Evolutionary conservation across 257 asterid species (phyloP), one percentile per base, ranked within the genome.

Genomic region (Scutellaria minor): DNA sequence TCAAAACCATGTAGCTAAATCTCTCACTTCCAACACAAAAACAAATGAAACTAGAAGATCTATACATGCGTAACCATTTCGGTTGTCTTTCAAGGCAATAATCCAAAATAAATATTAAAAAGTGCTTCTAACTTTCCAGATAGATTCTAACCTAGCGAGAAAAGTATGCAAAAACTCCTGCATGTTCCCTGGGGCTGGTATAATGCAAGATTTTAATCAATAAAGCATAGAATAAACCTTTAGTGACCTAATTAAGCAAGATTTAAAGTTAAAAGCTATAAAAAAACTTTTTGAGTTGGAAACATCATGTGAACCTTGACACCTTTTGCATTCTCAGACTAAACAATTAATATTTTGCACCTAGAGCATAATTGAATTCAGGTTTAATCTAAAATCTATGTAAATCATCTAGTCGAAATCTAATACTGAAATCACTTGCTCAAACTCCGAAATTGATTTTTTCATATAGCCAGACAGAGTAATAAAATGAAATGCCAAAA

Each of bases 251-350:
- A 10, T 18, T 69, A 76, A 45, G 52, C 61, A 76, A 52, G 68
- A 52, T 7, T 40, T 8, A 14, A 69, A 61, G 45, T 41, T 18
- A 15, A 62, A 52, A 76, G 55, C 48, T 51, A 46, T 5, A 46
- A 46, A 45, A 70, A 31, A 22, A 53, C 55, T 67, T 70, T 47
- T 70, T 31, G 55, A 54, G 55, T 70, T 53, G 67, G 61, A 39
- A 50, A 27, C 54, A 42, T 65, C 68, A 56, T 10, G 51, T 47
- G 60, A 64, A 65, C 50, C 35, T 31, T 18, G 22, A 70, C 12
- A 10, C 12, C 20, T 48, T 20, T 41, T 24, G 40, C 41, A 14
- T 7, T 76, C 31, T 54, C 48, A 67, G 35, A 24, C 5, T 41
- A 51, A 66, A 75, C 0, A 40, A 41, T 18, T 24, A 35, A 35